Evolutionary conservation across 495 filamentous ascomycete species (phyloP).

Genomic region (Penicillium coprophilum): DNA sequence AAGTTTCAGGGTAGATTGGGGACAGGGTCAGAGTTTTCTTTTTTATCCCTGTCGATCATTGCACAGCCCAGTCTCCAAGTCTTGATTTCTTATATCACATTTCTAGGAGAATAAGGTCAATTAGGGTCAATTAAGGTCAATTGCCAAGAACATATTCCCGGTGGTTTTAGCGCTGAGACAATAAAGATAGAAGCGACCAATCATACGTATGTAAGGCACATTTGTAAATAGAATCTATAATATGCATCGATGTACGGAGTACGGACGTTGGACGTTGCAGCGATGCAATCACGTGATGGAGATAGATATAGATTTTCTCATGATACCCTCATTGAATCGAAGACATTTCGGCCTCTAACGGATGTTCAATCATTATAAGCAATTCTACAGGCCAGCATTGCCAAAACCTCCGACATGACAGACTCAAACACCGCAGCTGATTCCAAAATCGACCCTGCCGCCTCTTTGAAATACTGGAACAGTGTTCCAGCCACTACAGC

Average conservation of each 20-base stretch:
- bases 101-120: background rate
- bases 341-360: background rate
- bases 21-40: background rate
- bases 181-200: background rate
- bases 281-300: background rate
- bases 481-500: constrained; percentile 64
- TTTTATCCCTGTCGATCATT: constrained; percentile 13
- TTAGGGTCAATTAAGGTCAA: constrained; percentile 3
- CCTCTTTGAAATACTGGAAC: constrained; percentile 68
- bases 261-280: background rate
- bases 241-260: background rate
- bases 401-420: constrained; percentile 1
- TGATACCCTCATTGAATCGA: background rate
- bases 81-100: background rate
- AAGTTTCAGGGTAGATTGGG: background rate
- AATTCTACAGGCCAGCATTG: background rate
- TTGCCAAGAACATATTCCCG: constrained; percentile 5
- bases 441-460: constrained; percentile 38
- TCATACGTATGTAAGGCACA: background rate
- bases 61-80: constrained; percentile 6
- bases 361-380: background rate
- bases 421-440: background rate
- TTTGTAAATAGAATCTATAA: background rate
- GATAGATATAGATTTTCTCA: background rate
- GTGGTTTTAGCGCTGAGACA: background rate